Evolutionary conservation across 768 basidiomycete genomes (phyloP).

Genomic region (Cubamyces lactineus): DNA sequence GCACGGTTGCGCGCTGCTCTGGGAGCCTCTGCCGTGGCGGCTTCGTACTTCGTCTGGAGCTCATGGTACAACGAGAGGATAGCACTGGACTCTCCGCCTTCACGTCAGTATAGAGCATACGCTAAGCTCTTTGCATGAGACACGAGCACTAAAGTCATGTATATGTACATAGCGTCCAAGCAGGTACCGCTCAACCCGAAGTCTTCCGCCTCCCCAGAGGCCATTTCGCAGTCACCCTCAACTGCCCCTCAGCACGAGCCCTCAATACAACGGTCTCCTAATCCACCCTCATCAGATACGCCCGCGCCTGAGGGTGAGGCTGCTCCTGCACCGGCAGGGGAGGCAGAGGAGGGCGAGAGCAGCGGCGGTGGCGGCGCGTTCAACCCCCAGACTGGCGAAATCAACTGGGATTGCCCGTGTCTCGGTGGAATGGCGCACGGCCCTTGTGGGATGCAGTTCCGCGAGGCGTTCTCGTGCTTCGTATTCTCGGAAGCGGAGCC

Average conservation of each 20-base stretch:
- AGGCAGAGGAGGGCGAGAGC: slow-evolving; percentile 34
- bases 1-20: slow-evolving; percentile 29
- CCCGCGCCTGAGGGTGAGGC: slow-evolving; percentile 12
- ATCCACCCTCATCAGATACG: slow-evolving; percentile 6
- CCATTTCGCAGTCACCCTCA: slow-evolving; percentile 9
- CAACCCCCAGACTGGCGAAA: slow-evolving; percentile 97
- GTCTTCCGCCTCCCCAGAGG: slow-evolving; percentile 14
- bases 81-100: slow-evolving; percentile 25
- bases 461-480: slow-evolving; percentile 96
- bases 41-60: slow-evolving; percentile 39
- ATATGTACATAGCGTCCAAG: slow-evolving; percentile 17
- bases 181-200: slow-evolving; percentile 21
- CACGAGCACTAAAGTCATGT: not conserved
- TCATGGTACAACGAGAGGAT: slow-evolving; percentile 27
- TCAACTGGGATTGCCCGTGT: slow-evolving; percentile 99
- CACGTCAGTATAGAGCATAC: slow-evolving; percentile 7
- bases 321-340: slow-evolving; percentile 17
- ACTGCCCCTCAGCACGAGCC: slow-evolving; percentile 12
- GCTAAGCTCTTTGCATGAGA: not conserved
- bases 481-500: slow-evolving; percentile 93
- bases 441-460: slow-evolving; percentile 92
- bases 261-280: slow-evolving; percentile 4
- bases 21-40: slow-evolving; percentile 36
- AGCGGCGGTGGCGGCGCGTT: slow-evolving; percentile 57
- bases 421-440: slow-evolving; percentile 99